A percentile compares a stretch with the other conserved stretches of the same genome.
Evolutionary conservation across 495 filamentous ascomycete genomes (phyloP).

Genomic region (Xanthoparmelia taractica): DNA sequence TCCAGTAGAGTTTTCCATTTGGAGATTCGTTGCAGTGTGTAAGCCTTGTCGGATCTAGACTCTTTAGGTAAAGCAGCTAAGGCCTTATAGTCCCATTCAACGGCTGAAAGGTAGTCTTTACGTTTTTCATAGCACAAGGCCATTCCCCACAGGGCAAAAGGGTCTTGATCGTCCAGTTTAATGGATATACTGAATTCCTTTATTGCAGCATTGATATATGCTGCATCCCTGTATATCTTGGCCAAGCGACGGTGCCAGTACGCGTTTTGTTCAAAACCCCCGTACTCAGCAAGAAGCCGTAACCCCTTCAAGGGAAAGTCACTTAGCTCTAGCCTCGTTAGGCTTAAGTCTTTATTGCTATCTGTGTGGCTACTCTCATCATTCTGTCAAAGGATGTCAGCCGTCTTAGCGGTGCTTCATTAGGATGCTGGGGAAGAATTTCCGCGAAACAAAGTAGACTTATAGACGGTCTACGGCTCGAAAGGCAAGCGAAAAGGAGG

Average conservation of each 20-base stretch:
- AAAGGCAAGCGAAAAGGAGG: neutral
- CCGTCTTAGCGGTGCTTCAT: neutral
- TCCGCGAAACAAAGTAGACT: neutral
- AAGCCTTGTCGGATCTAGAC: neutral
- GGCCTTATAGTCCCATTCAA: neutral
- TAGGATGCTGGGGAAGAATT: neutral
- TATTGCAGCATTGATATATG: constrained; percentile 8
- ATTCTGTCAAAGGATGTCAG: neutral
- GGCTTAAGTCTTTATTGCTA: neutral
- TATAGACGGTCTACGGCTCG: neutral
- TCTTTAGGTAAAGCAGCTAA: neutral
- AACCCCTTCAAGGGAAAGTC: neutral
- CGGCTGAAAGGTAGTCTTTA: neutral
- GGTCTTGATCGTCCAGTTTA: neutral
- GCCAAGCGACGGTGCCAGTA: constrained; percentile 4
- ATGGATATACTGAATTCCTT: neutral
- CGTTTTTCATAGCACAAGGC: neutral
- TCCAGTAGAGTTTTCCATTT: neutral
- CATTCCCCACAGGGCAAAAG: neutral
- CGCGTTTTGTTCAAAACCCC: neutral
- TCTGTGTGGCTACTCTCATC: neutral
- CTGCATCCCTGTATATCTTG: neutral
- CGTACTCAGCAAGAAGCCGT: neutral
- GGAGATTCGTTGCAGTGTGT: neutral
- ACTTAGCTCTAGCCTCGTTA: neutral